A percentile compares a stretch with the other conserved stretches of the same genome.
Evolutionary conservation across 1,284 basidiomycete species (phyloP).

Genomic region (Apiotrichum siamense): DNA sequence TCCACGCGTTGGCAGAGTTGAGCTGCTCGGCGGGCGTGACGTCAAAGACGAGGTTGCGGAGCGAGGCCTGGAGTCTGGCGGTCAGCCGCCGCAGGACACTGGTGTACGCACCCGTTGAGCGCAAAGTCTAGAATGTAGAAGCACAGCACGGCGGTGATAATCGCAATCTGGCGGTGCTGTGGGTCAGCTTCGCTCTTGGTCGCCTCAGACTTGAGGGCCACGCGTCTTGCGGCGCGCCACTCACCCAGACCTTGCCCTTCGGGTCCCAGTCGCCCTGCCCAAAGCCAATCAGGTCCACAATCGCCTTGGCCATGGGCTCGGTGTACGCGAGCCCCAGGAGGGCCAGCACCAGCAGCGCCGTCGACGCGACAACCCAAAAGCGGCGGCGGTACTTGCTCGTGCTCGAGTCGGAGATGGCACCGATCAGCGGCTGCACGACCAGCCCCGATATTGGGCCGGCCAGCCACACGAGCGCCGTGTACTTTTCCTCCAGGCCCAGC

Average conservation of each 20-base stretch:
- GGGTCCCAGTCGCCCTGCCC: slow-evolving; percentile 90
- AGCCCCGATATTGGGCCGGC: slow-evolving; percentile 82
- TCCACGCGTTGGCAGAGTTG: slow-evolving; percentile 94
- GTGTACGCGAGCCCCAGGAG: slow-evolving; percentile 72
- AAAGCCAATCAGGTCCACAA: slow-evolving; percentile 70
- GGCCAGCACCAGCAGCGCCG: slow-evolving; percentile 56
- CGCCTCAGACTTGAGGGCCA: too few relatives aligned
- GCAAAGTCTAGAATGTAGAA: slow-evolving; percentile 95
- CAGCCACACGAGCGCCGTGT: slow-evolving; percentile 93
- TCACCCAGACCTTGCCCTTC: slow-evolving; percentile 57
- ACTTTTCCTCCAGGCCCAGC: slow-evolving; percentile 81
- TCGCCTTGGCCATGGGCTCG: slow-evolving; percentile 61
- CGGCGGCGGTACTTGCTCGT: slow-evolving; percentile 78
- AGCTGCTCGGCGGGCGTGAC: slow-evolving; percentile 79
- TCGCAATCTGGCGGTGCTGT: slow-evolving; percentile 65
- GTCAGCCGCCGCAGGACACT: background rate
- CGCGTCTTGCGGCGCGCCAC: too few relatives aligned
- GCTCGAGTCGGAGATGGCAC: slow-evolving; percentile 89
- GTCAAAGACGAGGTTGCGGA: slow-evolving; percentile 86
- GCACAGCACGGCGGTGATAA: slow-evolving; percentile 77
- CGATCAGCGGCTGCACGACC: slow-evolving; percentile 90
- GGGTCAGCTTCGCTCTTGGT: background rate
- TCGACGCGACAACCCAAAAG: slow-evolving; percentile 82
- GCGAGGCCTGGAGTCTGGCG: slow-evolving; percentile 74
- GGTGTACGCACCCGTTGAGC: slow-evolving; percentile 60